phyloP scores from a whole-genome alignment of 2,329 filamentous ascomycete species.

The Alternaria sp. region DNA sequence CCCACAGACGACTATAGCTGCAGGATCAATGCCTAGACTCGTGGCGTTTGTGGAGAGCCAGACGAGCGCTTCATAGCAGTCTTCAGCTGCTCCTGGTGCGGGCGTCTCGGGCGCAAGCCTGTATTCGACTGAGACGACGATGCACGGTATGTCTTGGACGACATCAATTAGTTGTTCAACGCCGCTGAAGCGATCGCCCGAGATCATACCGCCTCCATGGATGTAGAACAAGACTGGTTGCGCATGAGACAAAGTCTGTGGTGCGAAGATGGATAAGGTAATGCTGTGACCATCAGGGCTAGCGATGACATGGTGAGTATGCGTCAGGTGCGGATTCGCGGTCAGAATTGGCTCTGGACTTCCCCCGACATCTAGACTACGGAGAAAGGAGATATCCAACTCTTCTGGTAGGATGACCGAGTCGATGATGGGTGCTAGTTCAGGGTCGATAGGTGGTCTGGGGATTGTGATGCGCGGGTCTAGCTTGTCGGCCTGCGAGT shows the following conservation, averaged over 20 bases:
- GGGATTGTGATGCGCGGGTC: slow-evolving; percentile 19
- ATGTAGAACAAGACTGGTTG: slow-evolving; percentile 75
- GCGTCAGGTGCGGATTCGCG: slow-evolving; percentile 60
- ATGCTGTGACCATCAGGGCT: slow-evolving; percentile 63
- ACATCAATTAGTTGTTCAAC: slow-evolving; percentile 20
- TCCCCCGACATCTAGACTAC: slow-evolving; percentile 6
- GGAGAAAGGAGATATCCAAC: slow-evolving; percentile 20
- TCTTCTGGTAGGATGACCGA: slow-evolving; percentile 16
- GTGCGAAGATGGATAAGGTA: slow-evolving; percentile 63
- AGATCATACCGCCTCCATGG: slow-evolving; percentile 54
- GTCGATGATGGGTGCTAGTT: slow-evolving; percentile 15
- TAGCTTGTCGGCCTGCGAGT: slow-evolving; percentile 16
- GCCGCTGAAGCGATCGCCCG: slow-evolving; percentile 25
- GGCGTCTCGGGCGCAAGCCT: slow-evolving; percentile 24
- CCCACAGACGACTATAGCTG: slow-evolving; percentile 22
- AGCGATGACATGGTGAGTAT: slow-evolving; percentile 54
- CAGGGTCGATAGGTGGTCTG: slow-evolving; percentile 11
- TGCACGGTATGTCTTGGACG: slow-evolving; percentile 19
- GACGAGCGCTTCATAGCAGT: slow-evolving; percentile 24
- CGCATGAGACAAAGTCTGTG: slow-evolving; percentile 60
- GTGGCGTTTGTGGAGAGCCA: slow-evolving; percentile 25
- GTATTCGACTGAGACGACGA: slow-evolving; percentile 26
- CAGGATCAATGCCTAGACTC: slow-evolving; percentile 21
- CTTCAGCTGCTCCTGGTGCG: slow-evolving; percentile 23
- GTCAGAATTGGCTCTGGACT: slow-evolving; percentile 61